Conservation (phyloP, 306 rosid genomes). For the Hippophae rhamnoides region DNA sequence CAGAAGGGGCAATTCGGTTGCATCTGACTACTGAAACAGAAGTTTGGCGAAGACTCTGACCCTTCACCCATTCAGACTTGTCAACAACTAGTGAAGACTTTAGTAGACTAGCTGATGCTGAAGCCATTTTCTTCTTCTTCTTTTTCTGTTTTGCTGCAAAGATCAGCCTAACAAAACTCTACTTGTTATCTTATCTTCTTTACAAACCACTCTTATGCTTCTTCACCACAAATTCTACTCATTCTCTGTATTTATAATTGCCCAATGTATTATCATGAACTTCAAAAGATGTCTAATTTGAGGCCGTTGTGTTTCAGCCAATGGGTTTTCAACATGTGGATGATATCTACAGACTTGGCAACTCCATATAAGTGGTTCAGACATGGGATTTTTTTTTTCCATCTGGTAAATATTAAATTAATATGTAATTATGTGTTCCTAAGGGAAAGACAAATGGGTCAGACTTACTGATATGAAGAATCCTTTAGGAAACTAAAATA, state of each 20-base stretch:
- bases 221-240: constrained; percentile 54
- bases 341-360: constrained; percentile 39
- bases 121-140: constrained; percentile 34
- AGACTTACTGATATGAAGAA: constrained; percentile 4
- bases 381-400: constrained; percentile 30
- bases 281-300: constrained; percentile 46
- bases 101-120: constrained; percentile 44
- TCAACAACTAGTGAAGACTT: constrained; percentile 77
- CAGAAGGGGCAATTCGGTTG: constrained; percentile 40
- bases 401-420: constrained; percentile 28
- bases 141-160: constrained; percentile 12
- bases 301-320: constrained; percentile 50
- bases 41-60: constrained; percentile 64
- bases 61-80: constrained; percentile 86
- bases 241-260: constrained; percentile 45
- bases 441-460: constrained; percentile 29
- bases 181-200: constrained; percentile 53
- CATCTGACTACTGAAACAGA: constrained; percentile 41
- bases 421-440: neutral
- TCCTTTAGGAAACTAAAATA: constrained; percentile 20
- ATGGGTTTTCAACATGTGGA: constrained; percentile 45
- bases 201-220: constrained; percentile 20
- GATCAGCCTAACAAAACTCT: neutral
- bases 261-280: constrained; percentile 6
- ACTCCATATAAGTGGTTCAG: constrained; percentile 10